Conservation (phyloP, 495 filamentous ascomycete species). For the Daldinia vernicosa region DNA sequence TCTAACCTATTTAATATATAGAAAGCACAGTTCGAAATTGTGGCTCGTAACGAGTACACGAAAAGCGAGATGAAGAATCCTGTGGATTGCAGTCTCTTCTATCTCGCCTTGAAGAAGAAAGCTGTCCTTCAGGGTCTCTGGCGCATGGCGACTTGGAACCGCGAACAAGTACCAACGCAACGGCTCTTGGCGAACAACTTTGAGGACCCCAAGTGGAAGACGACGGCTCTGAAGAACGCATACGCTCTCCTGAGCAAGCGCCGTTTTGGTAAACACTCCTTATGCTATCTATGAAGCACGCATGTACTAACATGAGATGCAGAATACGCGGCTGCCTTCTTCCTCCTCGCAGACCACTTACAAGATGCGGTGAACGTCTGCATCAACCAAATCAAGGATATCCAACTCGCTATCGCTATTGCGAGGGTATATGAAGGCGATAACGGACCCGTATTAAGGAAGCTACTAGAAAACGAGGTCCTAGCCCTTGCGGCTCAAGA, state of each 20-base stretch:
- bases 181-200: slow-evolving; percentile 88
- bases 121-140: slow-evolving; percentile 90
- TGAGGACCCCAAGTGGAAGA: slow-evolving; percentile 83
- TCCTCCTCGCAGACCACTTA: slow-evolving; percentile 86
- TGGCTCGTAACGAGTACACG: slow-evolving; percentile 94
- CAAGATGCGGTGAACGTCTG: slow-evolving; percentile 87
- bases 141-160: slow-evolving; percentile 93
- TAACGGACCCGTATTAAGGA: slow-evolving; percentile 74
- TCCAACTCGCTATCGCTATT: slow-evolving; percentile 91
- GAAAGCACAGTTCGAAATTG: slow-evolving; percentile 82
- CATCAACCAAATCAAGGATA: slow-evolving; percentile 81
- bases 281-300: not conserved
- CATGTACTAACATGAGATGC: slow-evolving; percentile 21
- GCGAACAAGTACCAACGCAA: slow-evolving; percentile 81
- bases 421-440: slow-evolving; percentile 91
- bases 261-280: slow-evolving; percentile 74
- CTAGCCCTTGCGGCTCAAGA: slow-evolving; percentile 78
- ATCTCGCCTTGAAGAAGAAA: slow-evolving; percentile 92
- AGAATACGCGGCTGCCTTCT: slow-evolving; percentile 97
- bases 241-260: slow-evolving; percentile 95
- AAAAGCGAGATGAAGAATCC: slow-evolving; percentile 89
- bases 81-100: slow-evolving; percentile 91
- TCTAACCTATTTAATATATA: slow-evolving; percentile 45
- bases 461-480: slow-evolving; percentile 81
- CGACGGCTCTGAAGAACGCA: slow-evolving; percentile 92